phyloP scores from a whole-genome alignment of 306 rosid genomes.

The Bauhinia variegata region DNA sequence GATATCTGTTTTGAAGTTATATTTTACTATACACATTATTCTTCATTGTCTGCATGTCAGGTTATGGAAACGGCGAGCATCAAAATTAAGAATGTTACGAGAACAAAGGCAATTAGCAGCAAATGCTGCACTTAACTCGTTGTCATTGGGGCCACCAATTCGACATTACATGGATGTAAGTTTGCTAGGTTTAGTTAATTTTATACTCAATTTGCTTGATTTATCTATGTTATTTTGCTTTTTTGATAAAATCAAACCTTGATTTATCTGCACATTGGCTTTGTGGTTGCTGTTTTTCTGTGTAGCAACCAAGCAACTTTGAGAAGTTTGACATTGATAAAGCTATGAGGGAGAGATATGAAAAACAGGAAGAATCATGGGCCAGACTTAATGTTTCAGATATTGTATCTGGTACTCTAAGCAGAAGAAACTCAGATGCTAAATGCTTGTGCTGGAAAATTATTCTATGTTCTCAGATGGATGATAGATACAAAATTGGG shows the following conservation, averaged over 20 bases:
- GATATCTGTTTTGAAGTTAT: background rate
- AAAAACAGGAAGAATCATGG: slow-evolving; percentile 66
- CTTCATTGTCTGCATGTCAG: slow-evolving; percentile 47
- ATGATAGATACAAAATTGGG: slow-evolving; percentile 42
- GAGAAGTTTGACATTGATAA: slow-evolving; percentile 72
- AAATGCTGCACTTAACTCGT: slow-evolving; percentile 69
- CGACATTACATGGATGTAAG: slow-evolving; percentile 67
- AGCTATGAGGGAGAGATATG: slow-evolving; percentile 62
- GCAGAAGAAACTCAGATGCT: slow-evolving; percentile 61
- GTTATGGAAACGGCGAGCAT: slow-evolving; percentile 79
- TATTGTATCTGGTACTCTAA: slow-evolving; percentile 54
- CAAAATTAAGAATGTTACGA: slow-evolving; percentile 64
- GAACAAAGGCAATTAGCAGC: slow-evolving; percentile 76
- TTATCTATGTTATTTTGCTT: too few species aligned
- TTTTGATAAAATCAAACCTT: slow-evolving; percentile 22
- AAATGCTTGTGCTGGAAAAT: slow-evolving; percentile 89
- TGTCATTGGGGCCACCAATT: slow-evolving; percentile 80
- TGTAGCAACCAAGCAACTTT: slow-evolving; percentile 56
- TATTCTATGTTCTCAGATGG: slow-evolving; percentile 61
- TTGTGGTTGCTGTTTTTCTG: slow-evolving; percentile 16
- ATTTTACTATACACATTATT: slow-evolving; percentile 25
- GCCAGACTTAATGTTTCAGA: slow-evolving; percentile 81
- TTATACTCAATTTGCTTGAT: slow-evolving; percentile 16
- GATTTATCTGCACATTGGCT: slow-evolving; percentile 29
- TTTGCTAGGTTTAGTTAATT: slow-evolving; percentile 32